Evolutionary conservation across 1,284 basidiomycete genomes (phyloP).

Genomic region (Cutaneotrichosporon spelunceum): DNA sequence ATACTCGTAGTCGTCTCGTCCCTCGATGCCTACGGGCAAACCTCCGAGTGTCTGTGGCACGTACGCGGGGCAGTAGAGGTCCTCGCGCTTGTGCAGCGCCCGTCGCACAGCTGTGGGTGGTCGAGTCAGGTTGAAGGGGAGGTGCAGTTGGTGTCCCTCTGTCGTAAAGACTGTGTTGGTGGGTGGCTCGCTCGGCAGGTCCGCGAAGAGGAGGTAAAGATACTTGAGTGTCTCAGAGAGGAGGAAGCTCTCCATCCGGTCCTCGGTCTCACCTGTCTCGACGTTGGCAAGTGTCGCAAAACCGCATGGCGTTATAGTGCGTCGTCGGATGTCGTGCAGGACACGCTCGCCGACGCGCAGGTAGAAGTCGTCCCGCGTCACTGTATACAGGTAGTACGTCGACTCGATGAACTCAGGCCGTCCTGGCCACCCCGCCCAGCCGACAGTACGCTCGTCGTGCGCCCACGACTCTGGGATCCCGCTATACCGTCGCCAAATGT

Average conservation of each 20-base stretch:
- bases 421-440: conserved; percentile 76
- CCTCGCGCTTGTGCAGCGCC: conserved; percentile 55
- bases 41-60: conserved; percentile 55
- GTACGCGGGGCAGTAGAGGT: conserved; percentile 70
- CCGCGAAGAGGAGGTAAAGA: conserved; percentile 83
- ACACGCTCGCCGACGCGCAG: conserved; percentile 83
- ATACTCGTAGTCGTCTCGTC: conserved; percentile 72
- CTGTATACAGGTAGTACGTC: conserved; percentile 89
- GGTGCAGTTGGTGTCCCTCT: conserved; percentile 81
- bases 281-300: conserved; percentile 77
- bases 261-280: conserved; percentile 67
- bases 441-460: conserved; percentile 66
- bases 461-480: conserved; percentile 89
- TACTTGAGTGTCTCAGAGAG: conserved; percentile 92
- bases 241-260: conserved; percentile 90
- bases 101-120: neutral
- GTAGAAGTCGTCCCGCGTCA: conserved; percentile 85
- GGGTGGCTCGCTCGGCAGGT: conserved; percentile 49
- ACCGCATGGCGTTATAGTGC: conserved; percentile 78
- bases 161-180: conserved; percentile 75
- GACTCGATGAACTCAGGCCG: conserved; percentile 87
- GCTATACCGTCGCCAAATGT: conserved; percentile 77
- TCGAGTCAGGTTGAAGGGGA: conserved; percentile 55
- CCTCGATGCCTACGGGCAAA: conserved; percentile 65
- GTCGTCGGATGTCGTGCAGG: conserved; percentile 66